phyloP scores from a whole-genome alignment of 2,329 filamentous ascomycete species.

The Zarea fungicola region DNA sequence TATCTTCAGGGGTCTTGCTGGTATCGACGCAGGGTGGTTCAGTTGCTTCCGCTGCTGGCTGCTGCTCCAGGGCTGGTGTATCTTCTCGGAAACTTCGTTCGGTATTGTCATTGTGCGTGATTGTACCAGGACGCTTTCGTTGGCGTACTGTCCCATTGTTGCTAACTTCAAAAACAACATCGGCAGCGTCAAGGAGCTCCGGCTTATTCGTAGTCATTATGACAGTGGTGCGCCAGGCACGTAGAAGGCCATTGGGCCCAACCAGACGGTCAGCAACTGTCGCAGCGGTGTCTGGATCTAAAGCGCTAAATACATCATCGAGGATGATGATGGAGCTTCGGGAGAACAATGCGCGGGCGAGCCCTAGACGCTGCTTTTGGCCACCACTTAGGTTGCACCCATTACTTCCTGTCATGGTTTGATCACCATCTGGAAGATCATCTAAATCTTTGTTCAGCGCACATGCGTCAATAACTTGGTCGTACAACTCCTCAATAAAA shows the following conservation, averaged over 20 bases:
- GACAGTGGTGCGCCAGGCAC: constrained; percentile 12
- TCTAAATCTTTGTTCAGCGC: constrained; percentile 26
- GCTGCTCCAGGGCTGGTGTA: background rate
- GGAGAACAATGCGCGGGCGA: constrained; percentile 10
- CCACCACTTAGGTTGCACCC: constrained; percentile 5
- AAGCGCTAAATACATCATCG: constrained; percentile 15
- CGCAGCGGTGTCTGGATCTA: constrained; percentile 11
- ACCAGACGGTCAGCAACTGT: background rate
- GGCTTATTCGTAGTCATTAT: constrained; percentile 8
- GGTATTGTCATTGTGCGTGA: background rate
- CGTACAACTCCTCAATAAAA: constrained; percentile 28
- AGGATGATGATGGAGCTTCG: constrained; percentile 13
- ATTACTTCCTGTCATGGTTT: constrained; percentile 25
- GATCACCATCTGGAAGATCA: constrained; percentile 20
- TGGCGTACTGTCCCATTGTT: background rate
- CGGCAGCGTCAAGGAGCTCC: background rate
- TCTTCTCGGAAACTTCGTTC: background rate
- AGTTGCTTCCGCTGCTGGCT: background rate
- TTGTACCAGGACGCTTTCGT: background rate
- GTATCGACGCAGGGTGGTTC: background rate
- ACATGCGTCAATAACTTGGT: constrained; percentile 29
- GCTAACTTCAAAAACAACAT: background rate
- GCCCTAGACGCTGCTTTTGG: constrained; percentile 2
- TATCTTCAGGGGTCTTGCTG: background rate
- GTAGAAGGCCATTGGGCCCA: constrained; percentile 12